A percentile compares a stretch with the other conserved stretches of the same genome.
These are phyloP conservation scores for Colletotrichum trifolii DNA, from an alignment of 2,329 filamentous ascomycete genomes.

Conservation along the genomic window DNA sequence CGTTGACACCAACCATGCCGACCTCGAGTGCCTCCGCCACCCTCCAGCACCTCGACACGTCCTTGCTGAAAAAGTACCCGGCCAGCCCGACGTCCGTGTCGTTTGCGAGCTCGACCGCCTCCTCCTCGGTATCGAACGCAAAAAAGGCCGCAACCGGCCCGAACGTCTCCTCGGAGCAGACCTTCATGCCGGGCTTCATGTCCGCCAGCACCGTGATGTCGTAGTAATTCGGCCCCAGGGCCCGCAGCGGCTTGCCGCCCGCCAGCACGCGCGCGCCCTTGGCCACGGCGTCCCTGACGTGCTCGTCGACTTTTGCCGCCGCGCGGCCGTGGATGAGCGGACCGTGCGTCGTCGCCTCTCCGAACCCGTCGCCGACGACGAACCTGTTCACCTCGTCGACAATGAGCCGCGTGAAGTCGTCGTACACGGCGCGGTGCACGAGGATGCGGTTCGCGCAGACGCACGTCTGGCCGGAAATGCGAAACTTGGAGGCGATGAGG, in stretches of 20 bases:
- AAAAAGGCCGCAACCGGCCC: conserved; percentile 57
- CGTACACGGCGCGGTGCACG: conserved; percentile 69
- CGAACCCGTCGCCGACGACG: conserved; percentile 77
- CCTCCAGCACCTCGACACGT: conserved; percentile 61
- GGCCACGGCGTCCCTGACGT: conserved; percentile 74
- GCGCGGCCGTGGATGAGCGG: conserved; percentile 76
- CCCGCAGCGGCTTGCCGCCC: conserved; percentile 62
- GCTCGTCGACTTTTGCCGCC: conserved; percentile 78
- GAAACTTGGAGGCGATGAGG: conserved; percentile 62
- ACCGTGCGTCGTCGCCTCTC: conserved; percentile 76
- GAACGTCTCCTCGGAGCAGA: conserved; percentile 61
- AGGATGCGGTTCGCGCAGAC: conserved; percentile 74
- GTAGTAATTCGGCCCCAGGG: conserved; percentile 56
- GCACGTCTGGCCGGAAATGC: conserved; percentile 74
- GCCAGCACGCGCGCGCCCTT: conserved; percentile 74
- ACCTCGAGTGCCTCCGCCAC: conserved; percentile 68
- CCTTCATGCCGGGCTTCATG: conserved; percentile 53
- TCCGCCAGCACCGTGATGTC: conserved; percentile 58
- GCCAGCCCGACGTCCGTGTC: conserved; percentile 71
- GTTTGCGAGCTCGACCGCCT: conserved; percentile 56
- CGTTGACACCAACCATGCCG: conserved; percentile 68
- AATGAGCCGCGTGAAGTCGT: conserved; percentile 73
- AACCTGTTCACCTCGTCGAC: conserved; percentile 67
- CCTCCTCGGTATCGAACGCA: conserved; percentile 55
- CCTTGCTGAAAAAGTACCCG: conserved; percentile 70